Evolutionary conservation across 495 filamentous ascomycete genomes (phyloP).

Genomic region (Evernia prunastri): DNA sequence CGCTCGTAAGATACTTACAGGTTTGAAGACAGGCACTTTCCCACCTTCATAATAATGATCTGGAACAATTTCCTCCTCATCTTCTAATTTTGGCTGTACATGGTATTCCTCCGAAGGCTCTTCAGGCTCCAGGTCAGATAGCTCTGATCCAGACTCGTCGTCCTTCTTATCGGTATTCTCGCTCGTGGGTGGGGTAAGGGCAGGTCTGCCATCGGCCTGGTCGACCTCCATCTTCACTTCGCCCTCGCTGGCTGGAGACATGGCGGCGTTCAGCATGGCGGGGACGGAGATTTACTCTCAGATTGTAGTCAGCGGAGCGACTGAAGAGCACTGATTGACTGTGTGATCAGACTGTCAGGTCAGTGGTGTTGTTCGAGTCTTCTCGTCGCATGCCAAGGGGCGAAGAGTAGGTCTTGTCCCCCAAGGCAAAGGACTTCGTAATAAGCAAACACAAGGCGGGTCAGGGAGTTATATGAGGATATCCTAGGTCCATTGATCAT

Average conservation of each 20-base stretch:
- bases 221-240: constrained; percentile 25
- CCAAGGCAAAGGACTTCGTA: background rate
- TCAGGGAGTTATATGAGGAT: background rate
- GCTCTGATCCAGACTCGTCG: constrained; percentile 29
- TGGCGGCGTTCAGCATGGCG: constrained; percentile 16
- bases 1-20: constrained; percentile 46
- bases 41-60: constrained; percentile 82
- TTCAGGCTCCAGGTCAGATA: constrained; percentile 36
- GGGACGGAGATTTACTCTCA: background rate
- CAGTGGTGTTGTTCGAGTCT: constrained; percentile 11
- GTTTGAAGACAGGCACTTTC: constrained; percentile 88
- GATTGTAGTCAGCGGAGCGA: background rate
- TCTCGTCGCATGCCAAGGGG: constrained; percentile 11
- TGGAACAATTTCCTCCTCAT: constrained; percentile 69
- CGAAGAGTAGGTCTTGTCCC: background rate
- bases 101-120: constrained; percentile 21
- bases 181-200: constrained; percentile 30
- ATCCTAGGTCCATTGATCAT: background rate
- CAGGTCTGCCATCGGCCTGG: constrained; percentile 20
- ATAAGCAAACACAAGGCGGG: background rate
- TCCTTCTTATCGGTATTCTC: constrained; percentile 28
- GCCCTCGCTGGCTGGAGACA: constrained; percentile 23
- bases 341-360: background rate
- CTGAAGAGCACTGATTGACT: background rate
- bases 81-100: constrained; percentile 26